Percentiles rank a stretch among this genome's conserved stretches.
These are phyloP conservation scores for Lentinus tigrinus DNA, from an alignment of 768 basidiomycete genomes.

Conservation along the genomic window DNA sequence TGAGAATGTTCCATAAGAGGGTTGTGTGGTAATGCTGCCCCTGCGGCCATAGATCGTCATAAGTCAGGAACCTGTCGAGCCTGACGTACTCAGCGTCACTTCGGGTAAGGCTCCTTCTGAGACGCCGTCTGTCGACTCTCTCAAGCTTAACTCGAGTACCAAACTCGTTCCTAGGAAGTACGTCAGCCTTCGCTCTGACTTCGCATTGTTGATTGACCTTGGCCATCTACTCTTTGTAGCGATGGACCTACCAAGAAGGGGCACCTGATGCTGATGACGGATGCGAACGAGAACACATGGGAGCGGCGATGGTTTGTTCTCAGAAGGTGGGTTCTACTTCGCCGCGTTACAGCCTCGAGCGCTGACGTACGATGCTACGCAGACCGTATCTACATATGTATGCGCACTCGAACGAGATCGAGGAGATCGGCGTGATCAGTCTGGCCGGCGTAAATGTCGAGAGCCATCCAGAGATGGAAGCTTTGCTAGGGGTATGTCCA, in stretches of 20 bases:
- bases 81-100: slow-evolving; percentile 41
- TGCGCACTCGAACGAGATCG: slow-evolving; percentile 77
- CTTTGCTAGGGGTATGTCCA: slow-evolving; percentile 72
- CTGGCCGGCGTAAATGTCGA: slow-evolving; percentile 83
- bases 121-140: slow-evolving; percentile 43
- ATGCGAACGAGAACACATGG: slow-evolving; percentile 83
- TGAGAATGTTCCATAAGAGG: neutral
- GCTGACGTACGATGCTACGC: neutral
- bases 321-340: slow-evolving; percentile 52
- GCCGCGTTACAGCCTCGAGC: neutral
- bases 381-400: slow-evolving; percentile 93
- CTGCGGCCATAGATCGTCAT: slow-evolving; percentile 62
- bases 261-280: slow-evolving; percentile 71
- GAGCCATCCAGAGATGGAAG: slow-evolving; percentile 82
- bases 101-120: slow-evolving; percentile 33
- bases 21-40: neutral
- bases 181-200: slow-evolving; percentile 19
- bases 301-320: slow-evolving; percentile 84
- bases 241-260: slow-evolving; percentile 86
- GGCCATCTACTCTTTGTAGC: slow-evolving; percentile 36
- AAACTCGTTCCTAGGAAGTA: slow-evolving; percentile 75
- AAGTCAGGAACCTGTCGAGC: slow-evolving; percentile 65
- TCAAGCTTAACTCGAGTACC: slow-evolving; percentile 72
- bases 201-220: neutral
- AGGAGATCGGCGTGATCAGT: slow-evolving; percentile 82